Evolutionary conservation across 2,329 filamentous ascomycete genomes (phyloP), one percentile per base, ranked within the genome.

Genomic region (Sarocladium brachiariae): DNA sequence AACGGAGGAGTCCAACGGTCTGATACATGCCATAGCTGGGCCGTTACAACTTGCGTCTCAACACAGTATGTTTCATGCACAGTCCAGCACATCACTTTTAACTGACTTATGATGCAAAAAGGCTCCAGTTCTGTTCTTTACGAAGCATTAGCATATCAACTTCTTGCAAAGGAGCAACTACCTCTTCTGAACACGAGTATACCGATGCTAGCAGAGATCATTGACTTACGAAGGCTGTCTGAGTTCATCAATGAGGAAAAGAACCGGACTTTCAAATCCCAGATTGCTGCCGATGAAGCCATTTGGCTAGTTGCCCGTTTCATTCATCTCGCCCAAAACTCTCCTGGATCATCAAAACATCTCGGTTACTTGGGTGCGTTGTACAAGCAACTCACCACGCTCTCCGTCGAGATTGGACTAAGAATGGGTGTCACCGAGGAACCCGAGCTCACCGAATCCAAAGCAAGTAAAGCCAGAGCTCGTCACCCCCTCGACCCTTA

Each of bases 241-340:
- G 58, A 61, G 11, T 66, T 68, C 19, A 71, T 81, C 9, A 58
- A 69, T 14, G 55, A 63, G 11, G 59, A 61, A 2, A 69, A 38
- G 21, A 34, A 10, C 11, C 25, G 25, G 14, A 18, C 19, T 9
- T n/a, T 8, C 18, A n/a, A 6, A 9, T 10, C 11, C 16, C 35
- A 30, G 25, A 31, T 19, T 11, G 21, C 66, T 1, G 67, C 67
- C 33, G 66, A 73, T 35, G 65, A 68, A 9, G 74, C 81, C 33
- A 64, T 89, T 34, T 84, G 83, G 74, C 72, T 87, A 24, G 67
- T 89, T 24, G 77, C 86, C 13, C 81, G 87, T 58, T 84, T 85
- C 55, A 76, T 87, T 53, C 75, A 78, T 49, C 64, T 86, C 11
- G 74, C 76, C 49, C 69, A 70, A 50, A 65, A 64, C 9, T 66